These are phyloP conservation scores for Nicotiana tabacum DNA, from an alignment of 257 asterid species.

Conservation along the genomic window DNA sequence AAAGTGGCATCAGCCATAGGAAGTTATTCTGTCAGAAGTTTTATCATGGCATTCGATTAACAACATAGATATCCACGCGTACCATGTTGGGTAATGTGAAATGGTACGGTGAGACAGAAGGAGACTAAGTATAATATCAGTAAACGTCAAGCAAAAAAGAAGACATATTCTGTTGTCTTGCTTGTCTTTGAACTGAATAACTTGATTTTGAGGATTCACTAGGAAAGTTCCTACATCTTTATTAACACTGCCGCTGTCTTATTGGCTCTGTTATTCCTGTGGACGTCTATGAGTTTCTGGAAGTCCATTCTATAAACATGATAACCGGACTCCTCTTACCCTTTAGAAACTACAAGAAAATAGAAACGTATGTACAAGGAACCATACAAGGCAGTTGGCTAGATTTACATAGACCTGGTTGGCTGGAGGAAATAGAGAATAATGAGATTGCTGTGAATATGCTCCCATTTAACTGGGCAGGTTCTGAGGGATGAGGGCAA, in stretches of 20 bases:
- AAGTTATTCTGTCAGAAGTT: conserved; percentile 50
- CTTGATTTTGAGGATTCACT: conserved; percentile 38
- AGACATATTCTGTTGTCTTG: neutral
- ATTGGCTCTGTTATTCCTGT: conserved; percentile 36
- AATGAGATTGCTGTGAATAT: conserved; percentile 28
- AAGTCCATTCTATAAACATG: conserved; percentile 81
- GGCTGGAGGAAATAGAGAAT: conserved; percentile 43
- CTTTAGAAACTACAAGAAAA: too few relatives aligned
- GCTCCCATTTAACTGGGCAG: neutral
- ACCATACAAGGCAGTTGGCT: too few relatives aligned
- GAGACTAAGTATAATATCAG: too few relatives aligned
- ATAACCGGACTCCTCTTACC: conserved; percentile 28
- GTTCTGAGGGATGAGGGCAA: too few relatives aligned
- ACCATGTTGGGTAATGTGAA: conserved; percentile 17
- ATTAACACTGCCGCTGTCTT: conserved; percentile 47
- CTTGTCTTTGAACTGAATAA: conserved; percentile 35
- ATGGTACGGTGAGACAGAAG: too few relatives aligned
- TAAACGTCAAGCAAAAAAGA: too few relatives aligned
- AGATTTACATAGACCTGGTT: conserved; percentile 40
- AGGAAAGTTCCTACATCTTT: conserved; percentile 44
- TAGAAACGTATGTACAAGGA: too few relatives aligned
- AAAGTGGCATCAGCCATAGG: conserved; percentile 61
- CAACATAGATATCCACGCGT: conserved; percentile 73
- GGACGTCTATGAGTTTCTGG: conserved; percentile 45
- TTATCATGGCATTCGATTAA: conserved; percentile 53